Conservation (phyloP, 768 basidiomycete genomes). For the Lepiota venenata region DNA sequence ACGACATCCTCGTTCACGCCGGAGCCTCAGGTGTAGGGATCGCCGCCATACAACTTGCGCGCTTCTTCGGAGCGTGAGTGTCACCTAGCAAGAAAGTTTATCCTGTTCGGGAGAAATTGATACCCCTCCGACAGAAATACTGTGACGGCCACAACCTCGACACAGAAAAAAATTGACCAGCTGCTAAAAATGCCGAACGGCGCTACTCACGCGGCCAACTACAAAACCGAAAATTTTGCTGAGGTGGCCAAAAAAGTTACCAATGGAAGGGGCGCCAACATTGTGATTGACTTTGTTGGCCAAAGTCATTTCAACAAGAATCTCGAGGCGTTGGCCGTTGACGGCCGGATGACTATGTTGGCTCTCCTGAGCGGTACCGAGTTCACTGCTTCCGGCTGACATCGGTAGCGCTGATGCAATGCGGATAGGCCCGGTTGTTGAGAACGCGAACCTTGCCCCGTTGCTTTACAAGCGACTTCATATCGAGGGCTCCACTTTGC, state of each 20-base stretch:
- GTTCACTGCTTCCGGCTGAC: constrained; percentile 13
- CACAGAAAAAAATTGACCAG: constrained; percentile 77
- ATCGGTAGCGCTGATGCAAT: constrained; percentile 4
- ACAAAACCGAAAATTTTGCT: constrained; percentile 81
- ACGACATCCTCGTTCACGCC: constrained; percentile 85
- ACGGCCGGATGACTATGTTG: constrained; percentile 74
- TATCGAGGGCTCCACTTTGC: constrained; percentile 85
- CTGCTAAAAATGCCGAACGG: constrained; percentile 63
- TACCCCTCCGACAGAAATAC: constrained; percentile 39
- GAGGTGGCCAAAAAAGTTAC: constrained; percentile 69
- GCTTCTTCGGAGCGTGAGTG: constrained; percentile 68
- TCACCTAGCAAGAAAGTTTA: background rate
- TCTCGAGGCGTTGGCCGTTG: constrained; percentile 61
- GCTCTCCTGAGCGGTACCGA: constrained; percentile 60
- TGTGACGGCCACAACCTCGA: constrained; percentile 86
- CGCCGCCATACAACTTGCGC: constrained; percentile 85
- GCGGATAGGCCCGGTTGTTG: constrained; percentile 45
- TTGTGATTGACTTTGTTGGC: constrained; percentile 85
- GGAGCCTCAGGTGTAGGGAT: constrained; percentile 90
- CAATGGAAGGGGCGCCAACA: constrained; percentile 67
- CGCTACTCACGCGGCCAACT: constrained; percentile 77
- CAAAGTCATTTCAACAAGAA: constrained; percentile 73
- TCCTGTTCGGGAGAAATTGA: background rate
- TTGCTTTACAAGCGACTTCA: constrained; percentile 83
- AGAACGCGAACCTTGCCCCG: constrained; percentile 53